Base-by-base conservation (phyloP, 805 yeast genomes). In the Metschnikowia orientalis region DNA sequence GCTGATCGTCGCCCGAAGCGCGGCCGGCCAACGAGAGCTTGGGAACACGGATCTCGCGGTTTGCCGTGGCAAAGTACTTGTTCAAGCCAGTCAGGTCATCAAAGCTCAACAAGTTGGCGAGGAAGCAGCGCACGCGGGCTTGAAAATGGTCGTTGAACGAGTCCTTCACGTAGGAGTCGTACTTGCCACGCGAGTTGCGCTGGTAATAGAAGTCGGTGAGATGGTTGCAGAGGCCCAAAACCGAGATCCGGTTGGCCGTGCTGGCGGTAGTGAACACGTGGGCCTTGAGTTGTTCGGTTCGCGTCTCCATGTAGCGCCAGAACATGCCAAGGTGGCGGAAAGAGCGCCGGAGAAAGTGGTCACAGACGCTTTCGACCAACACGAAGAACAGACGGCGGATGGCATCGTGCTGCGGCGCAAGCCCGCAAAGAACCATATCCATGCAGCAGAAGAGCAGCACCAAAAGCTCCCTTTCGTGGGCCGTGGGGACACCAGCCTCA, bases 31-130 rank as follows among this genome's bases (percentile, higher is more conserved):
- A 40, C 12, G 41, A 42, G 16, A 52, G 44, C 2, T 44, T 36
- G 18, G 57, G 46, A 28, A 56, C 60, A 7, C 50, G 44, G 6
- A 45, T 41, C 8, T 36, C 43, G 24, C 63, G 42, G 30, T 57
- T 54, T 8, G 70, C 55, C 1, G 47, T 28, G 15, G 51, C 42
- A 36, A 63, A 64, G 38, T 59, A 59, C 46, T 63, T 63, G 43
- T 67, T 67, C 33, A 67, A 52, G 1, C 72, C 72, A 3, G 72
- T 67, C 42, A 61, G 65, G 37, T 67, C 72, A 30, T 66, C 71
- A 24, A 64, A 50, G 10, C 54, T 45, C 30, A 67, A 53, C 10
- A 63, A 33, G 19, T 51, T 53, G 12, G 67, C 46, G 14, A 63
- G 46, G 32, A 63, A 65, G 2, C 42, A 31, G 22, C 67, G 48